phyloP scores from a whole-genome alignment of 2,329 filamentous ascomycete species.

The Verticillium tricorpus region DNA sequence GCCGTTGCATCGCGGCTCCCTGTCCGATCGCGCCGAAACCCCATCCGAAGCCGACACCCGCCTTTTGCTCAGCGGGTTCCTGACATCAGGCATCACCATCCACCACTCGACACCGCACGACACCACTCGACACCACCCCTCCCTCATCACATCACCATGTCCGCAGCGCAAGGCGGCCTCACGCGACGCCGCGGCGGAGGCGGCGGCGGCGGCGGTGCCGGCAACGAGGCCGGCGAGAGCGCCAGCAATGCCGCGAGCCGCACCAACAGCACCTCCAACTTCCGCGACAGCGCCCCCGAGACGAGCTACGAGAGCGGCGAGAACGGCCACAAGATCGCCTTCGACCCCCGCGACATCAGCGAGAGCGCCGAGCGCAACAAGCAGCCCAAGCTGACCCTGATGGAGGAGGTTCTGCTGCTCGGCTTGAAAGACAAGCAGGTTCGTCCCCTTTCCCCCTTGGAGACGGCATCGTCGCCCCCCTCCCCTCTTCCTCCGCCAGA shows the following conservation, averaged over 20 bases:
- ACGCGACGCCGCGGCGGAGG: constrained; percentile 58
- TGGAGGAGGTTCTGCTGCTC: constrained; percentile 95
- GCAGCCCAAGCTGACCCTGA: constrained; percentile 95
- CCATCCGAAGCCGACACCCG: background rate
- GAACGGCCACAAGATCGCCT: constrained; percentile 98
- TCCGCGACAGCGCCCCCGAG: constrained; percentile 54
- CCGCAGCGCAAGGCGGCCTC: constrained; percentile 33
- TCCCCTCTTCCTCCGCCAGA: too few relatives aligned
- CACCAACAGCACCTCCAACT: constrained; percentile 51
- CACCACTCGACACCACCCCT: background rate
- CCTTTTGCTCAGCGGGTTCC: background rate
- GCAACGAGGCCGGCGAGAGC: constrained; percentile 59
- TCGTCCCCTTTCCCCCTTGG: background rate
- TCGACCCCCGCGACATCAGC: constrained; percentile 93
- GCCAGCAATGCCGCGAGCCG: constrained; percentile 50
- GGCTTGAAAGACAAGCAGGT: constrained; percentile 99
- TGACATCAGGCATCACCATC: background rate
- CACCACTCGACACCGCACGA: background rate
- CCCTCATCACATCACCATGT: constrained; percentile 8
- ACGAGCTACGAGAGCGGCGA: constrained; percentile 89
- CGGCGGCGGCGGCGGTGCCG: constrained; percentile 43
- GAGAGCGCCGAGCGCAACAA: constrained; percentile 95
- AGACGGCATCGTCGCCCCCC: background rate
- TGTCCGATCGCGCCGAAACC: background rate
- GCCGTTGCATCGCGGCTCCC: background rate